phyloP scores from a whole-genome alignment of 2,329 filamentous ascomycete species.

The Dissoconium aciculare region DNA sequence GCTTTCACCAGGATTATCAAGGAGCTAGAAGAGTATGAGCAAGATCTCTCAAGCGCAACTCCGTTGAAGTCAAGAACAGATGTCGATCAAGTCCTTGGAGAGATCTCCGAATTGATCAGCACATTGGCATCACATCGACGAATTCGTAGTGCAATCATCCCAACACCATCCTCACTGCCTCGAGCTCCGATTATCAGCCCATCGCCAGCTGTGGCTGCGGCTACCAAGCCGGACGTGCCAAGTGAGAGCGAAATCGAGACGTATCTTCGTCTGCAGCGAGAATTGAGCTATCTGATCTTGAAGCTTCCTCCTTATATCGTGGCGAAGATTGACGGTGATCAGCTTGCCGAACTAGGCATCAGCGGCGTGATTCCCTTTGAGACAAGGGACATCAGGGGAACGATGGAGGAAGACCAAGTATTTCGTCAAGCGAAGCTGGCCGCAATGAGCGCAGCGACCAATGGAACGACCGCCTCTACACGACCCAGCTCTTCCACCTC shows the following conservation, averaged over 20 bases:
- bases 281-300: constrained; percentile 58
- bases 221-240: constrained; percentile 45
- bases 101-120: constrained; percentile 62
- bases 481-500: constrained; percentile 17
- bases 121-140: constrained; percentile 65
- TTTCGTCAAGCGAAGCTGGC: constrained; percentile 28
- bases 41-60: constrained; percentile 9
- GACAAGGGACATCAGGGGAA: constrained; percentile 57
- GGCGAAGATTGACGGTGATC: constrained; percentile 71
- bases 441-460: constrained; percentile 21
- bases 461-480: constrained; percentile 18
- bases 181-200: constrained; percentile 37
- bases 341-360: constrained; percentile 68
- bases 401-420: constrained; percentile 68
- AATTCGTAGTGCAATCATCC: constrained; percentile 57
- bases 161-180: constrained; percentile 26
- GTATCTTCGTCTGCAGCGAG: constrained; percentile 62
- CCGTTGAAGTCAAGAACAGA: constrained; percentile 22
- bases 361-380: constrained; percentile 64
- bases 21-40: constrained; percentile 12
- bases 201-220: constrained; percentile 41
- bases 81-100: constrained; percentile 42
- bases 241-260: constrained; percentile 42
- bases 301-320: constrained; percentile 72
- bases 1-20: constrained; percentile 18